A percentile compares a stretch with the other conserved stretches of the same genome.
Conservation (phyloP, 1,139 yeast genomes). For the Saccharomyces pastorianus region DNA sequence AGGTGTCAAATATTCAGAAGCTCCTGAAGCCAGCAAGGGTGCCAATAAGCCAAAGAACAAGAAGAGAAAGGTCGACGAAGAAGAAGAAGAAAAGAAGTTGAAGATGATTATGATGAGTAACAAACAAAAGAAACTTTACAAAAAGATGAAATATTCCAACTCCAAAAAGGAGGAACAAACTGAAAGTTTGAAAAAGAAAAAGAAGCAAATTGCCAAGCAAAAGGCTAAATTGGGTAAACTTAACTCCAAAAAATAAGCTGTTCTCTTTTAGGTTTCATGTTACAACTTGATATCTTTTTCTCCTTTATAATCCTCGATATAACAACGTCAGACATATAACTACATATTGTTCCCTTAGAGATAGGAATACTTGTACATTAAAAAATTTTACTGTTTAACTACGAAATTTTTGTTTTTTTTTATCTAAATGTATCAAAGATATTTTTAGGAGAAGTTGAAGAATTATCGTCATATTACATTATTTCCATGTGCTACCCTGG, state of each 20-base stretch:
- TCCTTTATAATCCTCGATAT: not conserved
- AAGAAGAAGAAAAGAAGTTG: constrained; percentile 77
- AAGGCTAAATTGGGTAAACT: constrained; percentile 47
- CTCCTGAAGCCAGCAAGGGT: constrained; percentile 27
- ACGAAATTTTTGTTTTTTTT: not conserved
- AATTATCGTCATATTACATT: not conserved
- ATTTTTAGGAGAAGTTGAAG: not conserved
- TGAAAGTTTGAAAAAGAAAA: constrained; percentile 68
- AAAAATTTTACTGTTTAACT: not conserved
- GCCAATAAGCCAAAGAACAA: constrained; percentile 28
- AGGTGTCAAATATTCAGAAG: constrained; percentile 70
- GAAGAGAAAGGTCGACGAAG: constrained; percentile 40
- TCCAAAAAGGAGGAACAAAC: constrained; percentile 76
- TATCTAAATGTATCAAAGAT: not conserved
- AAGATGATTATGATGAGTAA: constrained; percentile 96
- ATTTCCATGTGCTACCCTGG: constrained; percentile 37
- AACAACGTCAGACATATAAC: not conserved
- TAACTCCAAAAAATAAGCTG: constrained; percentile 24
- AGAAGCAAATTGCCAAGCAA: constrained; percentile 63
- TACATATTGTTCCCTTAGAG: not conserved
- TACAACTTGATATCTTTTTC: not conserved
- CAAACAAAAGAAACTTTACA: constrained; percentile 88
- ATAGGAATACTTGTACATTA: not conserved
- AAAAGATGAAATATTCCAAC: constrained; percentile 90
- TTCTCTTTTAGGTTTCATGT: not conserved